Evolutionary conservation across 2,329 filamentous ascomycete species (phyloP).

Genomic region (Sclerotinia sclerotiorum): DNA sequence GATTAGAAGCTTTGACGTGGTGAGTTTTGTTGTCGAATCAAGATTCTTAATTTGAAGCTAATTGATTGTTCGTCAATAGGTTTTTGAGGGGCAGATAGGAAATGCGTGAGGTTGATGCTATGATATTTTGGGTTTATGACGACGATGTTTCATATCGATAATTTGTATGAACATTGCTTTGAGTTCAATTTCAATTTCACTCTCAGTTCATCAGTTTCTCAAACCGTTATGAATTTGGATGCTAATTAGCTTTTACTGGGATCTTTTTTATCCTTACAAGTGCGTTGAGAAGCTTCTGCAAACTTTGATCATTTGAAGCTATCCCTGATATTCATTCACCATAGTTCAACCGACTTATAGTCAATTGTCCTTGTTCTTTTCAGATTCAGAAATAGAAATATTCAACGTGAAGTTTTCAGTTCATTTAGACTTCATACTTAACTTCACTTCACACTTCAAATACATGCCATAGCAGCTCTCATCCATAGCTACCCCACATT

Average conservation of each 20-base stretch:
- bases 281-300: background rate
- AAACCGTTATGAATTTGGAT: background rate
- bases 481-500: conserved; percentile 12
- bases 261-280: too few relatives aligned
- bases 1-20: conserved; percentile 55
- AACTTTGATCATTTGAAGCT: background rate
- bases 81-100: background rate
- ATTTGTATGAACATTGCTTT: background rate
- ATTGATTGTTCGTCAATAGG: background rate
- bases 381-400: background rate
- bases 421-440: too few relatives aligned
- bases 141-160: background rate
- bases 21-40: conserved; percentile 16
- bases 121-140: background rate
- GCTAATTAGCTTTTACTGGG: too few relatives aligned
- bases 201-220: too few relatives aligned
- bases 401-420: background rate
- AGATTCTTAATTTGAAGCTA: background rate
- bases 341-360: background rate
- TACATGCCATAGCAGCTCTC: background rate
- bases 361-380: too few relatives aligned
- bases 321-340: background rate
- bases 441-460: background rate
- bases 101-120: background rate
- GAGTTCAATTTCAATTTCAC: background rate